Evolutionary conservation across 1,139 yeast genomes (phyloP), one percentile per base, ranked within the genome.

Genomic region (Nakaseomyces glabratus): DNA sequence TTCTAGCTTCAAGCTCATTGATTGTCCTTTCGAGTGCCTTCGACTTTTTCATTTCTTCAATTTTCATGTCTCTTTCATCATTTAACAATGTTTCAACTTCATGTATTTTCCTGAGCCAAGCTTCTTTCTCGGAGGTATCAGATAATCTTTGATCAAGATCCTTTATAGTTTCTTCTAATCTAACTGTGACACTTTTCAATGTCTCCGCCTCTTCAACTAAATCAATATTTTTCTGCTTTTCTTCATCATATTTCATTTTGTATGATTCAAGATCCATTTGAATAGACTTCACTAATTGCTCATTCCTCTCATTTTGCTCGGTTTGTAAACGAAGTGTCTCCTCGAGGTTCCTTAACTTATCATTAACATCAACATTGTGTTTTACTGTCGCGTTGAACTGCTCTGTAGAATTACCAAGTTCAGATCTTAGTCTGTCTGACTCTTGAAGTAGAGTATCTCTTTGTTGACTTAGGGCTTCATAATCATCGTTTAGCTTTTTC

Each of bases 371-470:
- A 55, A 73, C 57, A 54, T 69, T 44, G 57, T 76, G 60, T 56
- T 63, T 51, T 3, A 62, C 47, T 29, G 68, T 66, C 20, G 63
- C 67, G 28, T 71, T 71, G 37, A 72, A 63, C 36, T 67, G 66
- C 19, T 58, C 59, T 17, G 62, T 62, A 12, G 75, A 56, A 1
- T 60, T 61, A 29, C 64, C 55, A n/a, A 74, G 57, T 32, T 68
- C 64, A 6, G 55, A 56, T 46, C 73, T 76, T 24, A 78, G 52
- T 4, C 50, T 49, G 20, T 66, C 68, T 46, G 73, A 73, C 2
- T 69, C 66, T 13, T 55, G 60, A 35, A 71, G 52, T 26, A 79
- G 57, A 24, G 20, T 62, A 55, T 51, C 70, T 73, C 51, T 80
- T 62, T 51, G 76, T 73, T 16, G 46, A 46, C 11, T 68, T 55